Percentiles rank a stretch among this genome's conserved stretches.
phyloP scores from a whole-genome alignment of 2,329 filamentous ascomycete genomes.

The Harringtonia aguacate region DNA sequence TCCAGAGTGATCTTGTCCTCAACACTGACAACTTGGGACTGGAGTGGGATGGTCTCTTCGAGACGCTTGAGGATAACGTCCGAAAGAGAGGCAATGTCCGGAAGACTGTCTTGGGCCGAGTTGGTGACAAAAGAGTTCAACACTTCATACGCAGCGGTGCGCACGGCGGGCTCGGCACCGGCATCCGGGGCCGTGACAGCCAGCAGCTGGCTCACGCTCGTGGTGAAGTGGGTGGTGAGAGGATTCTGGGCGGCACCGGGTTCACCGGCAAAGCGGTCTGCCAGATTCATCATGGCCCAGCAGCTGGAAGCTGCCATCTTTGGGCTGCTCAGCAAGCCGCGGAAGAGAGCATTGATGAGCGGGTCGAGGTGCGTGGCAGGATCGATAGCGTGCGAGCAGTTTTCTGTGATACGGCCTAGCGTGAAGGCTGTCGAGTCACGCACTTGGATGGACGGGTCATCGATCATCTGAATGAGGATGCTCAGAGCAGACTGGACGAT shows the following conservation, averaged over 20 bases:
- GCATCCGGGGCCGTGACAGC: conserved; percentile 68
- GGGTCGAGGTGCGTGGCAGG: conserved; percentile 70
- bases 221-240: conserved; percentile 84
- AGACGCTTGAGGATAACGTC: conserved; percentile 84
- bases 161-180: conserved; percentile 67
- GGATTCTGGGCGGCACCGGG: conserved; percentile 67
- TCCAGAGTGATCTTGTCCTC: conserved; percentile 94
- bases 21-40: conserved; percentile 88
- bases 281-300: conserved; percentile 97
- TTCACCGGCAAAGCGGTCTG: conserved; percentile 88
- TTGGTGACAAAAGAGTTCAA: conserved; percentile 91
- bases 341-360: conserved; percentile 81
- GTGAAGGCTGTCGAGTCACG: conserved; percentile 95
- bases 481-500: conserved; percentile 93
- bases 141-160: conserved; percentile 94
- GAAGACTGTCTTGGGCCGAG: conserved; percentile 75
- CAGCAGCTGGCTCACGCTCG: conserved; percentile 77
- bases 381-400: conserved; percentile 85
- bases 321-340: conserved; percentile 76
- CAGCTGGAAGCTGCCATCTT: conserved; percentile 99
- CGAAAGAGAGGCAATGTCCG: conserved; percentile 69
- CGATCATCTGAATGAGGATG: conserved; percentile 84
- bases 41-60: conserved; percentile 80
- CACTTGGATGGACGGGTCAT: conserved; percentile 79
- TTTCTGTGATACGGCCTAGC: conserved; percentile 90